Percentiles rank a stretch among this genome's conserved stretches.
These are phyloP conservation scores for Furcasterigmium sp. DNA, from an alignment of 2,329 filamentous ascomycete genomes.

Conservation along the genomic window DNA sequence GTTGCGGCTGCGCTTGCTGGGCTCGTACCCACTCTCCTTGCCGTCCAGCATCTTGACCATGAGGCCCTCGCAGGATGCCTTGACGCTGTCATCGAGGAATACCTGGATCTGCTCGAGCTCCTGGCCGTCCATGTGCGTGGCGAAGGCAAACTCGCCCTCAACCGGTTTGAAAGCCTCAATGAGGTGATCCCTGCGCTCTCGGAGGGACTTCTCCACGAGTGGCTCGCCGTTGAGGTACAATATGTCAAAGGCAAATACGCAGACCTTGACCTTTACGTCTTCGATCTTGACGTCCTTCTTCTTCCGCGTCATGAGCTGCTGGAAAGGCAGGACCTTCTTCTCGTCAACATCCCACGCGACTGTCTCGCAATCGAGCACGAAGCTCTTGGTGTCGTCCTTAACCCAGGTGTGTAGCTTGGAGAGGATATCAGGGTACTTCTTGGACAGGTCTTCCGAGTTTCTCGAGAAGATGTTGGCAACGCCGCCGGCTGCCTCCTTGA, in stretches of 20 bases:
- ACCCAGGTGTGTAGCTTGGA: slow-evolving; percentile 86
- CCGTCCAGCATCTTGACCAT: slow-evolving; percentile 99
- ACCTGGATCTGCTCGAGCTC: slow-evolving; percentile 91
- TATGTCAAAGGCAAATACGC: slow-evolving; percentile 93
- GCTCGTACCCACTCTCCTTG: slow-evolving; percentile 87
- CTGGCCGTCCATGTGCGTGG: slow-evolving; percentile 78
- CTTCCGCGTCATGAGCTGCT: slow-evolving; percentile 97
- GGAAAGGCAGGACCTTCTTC: slow-evolving; percentile 95
- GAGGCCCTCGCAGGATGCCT: slow-evolving; percentile 90
- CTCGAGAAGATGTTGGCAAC: slow-evolving; percentile 92
- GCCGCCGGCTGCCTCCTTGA: slow-evolving; percentile 64
- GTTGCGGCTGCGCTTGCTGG: slow-evolving; percentile 91
- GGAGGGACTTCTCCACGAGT: slow-evolving; percentile 79
- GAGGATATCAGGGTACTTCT: slow-evolving; percentile 96
- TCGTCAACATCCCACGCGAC: slow-evolving; percentile 93
- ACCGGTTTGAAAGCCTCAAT: slow-evolving; percentile 66
- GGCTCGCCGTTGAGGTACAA: slow-evolving; percentile 90
- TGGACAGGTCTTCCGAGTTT: slow-evolving; percentile 94
- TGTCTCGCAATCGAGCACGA: slow-evolving; percentile 97
- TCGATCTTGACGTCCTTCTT: slow-evolving; percentile 94
- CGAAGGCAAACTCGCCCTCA: slow-evolving; percentile 89
- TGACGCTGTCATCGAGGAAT: slow-evolving; percentile 90
- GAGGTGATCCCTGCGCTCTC: slow-evolving; percentile 76
- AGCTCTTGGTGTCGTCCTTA: slow-evolving; percentile 83
- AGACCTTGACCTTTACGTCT: slow-evolving; percentile 94